phyloP scores from a whole-genome alignment of 306 rosid species.

The Echinosophora koreensis region DNA sequence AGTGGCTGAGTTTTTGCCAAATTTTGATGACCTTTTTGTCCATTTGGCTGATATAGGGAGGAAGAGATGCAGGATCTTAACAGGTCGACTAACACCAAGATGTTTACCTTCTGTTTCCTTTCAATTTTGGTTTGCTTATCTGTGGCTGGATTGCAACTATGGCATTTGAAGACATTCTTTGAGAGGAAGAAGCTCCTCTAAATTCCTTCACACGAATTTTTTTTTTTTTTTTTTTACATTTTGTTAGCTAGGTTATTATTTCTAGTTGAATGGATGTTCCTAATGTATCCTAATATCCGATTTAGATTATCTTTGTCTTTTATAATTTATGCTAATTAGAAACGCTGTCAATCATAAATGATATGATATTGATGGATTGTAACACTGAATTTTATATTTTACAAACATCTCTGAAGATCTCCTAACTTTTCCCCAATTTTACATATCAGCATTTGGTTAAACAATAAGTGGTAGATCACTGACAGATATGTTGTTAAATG shows the following conservation, averaged over 20 bases:
- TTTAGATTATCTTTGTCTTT: neutral
- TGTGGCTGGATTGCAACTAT: conserved; percentile 81
- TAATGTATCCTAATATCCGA: conserved; percentile 7
- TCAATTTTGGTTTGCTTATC: conserved; percentile 82
- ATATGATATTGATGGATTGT: neutral
- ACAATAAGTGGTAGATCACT: neutral
- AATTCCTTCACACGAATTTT: conserved; percentile 17
- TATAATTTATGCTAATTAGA: neutral
- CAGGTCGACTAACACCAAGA: conserved; percentile 61
- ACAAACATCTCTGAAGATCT: neutral
- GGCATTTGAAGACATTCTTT: conserved; percentile 91
- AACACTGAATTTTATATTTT: neutral
- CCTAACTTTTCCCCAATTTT: neutral
- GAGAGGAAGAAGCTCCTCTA: conserved; percentile 83
- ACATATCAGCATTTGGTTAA: no score
- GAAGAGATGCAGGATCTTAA: conserved; percentile 83
- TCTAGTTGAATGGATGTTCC: neutral
- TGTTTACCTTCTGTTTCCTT: conserved; percentile 71
- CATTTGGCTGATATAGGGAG: conserved; percentile 61
- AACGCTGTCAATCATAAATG: neutral
- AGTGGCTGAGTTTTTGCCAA: neutral
- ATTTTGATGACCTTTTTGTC: conserved; percentile 34
- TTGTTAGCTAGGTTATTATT: conserved; percentile 22
- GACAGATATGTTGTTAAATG: neutral
- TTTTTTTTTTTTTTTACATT: no score